These are phyloP conservation scores for Marvania coccoides DNA, from an alignment of 139 green algal genomes.

Conservation along the genomic window DNA sequence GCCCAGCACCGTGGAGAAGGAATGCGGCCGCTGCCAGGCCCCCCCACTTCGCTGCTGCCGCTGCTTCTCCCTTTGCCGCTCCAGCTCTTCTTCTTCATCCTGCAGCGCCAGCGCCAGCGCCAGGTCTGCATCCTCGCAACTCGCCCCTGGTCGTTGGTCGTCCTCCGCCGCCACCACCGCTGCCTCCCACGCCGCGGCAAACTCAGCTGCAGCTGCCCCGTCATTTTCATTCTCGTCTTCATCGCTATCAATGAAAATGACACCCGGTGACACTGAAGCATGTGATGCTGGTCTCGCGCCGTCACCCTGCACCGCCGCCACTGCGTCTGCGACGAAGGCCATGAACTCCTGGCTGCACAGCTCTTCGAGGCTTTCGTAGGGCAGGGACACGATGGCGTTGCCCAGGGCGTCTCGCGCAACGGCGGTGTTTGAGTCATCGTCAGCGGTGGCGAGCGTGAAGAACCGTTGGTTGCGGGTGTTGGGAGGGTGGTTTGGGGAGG, in stretches of 20 bases:
- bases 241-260: too few species aligned
- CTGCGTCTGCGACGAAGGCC: background rate
- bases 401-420: background rate
- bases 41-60: too few species aligned
- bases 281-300: too few species aligned
- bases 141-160: background rate
- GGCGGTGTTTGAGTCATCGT: background rate
- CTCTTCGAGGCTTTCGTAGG: background rate
- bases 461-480: too few species aligned
- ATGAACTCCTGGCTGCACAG: background rate
- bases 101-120: background rate
- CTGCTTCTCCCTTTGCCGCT: too few species aligned
- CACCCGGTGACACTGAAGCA: too few species aligned
- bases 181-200: background rate
- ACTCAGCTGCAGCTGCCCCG: background rate
- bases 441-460: background rate
- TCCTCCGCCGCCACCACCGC: background rate
- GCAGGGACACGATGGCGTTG: background rate
- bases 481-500: too few species aligned
- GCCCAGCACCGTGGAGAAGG: too few species aligned
- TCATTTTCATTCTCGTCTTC: background rate
- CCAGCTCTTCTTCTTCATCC: background rate
- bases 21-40: too few species aligned
- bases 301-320: too few species aligned
- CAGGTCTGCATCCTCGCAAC: background rate